These are phyloP conservation scores for Candida taoyuanica DNA, from an alignment of 805 yeast genomes.

Conservation along the genomic window DNA sequence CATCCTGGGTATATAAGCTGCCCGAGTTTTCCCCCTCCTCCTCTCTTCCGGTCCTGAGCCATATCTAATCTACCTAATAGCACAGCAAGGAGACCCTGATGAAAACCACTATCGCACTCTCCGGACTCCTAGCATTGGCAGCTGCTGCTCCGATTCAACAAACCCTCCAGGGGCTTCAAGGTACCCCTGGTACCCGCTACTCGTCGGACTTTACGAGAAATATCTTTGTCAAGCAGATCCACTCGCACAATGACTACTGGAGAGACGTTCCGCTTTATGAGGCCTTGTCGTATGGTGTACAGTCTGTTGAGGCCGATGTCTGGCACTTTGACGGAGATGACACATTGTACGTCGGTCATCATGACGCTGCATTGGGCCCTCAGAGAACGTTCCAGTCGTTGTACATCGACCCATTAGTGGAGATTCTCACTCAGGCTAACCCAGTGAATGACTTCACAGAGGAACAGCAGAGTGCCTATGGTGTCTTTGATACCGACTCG, in stretches of 20 bases:
- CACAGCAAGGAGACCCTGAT: too few relatives aligned
- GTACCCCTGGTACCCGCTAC: conserved; percentile 16
- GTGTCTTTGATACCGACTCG: conserved; percentile 42
- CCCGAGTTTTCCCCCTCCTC: neutral
- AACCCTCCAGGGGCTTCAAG: conserved; percentile 14
- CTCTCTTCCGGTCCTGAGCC: too few relatives aligned
- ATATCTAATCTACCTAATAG: too few relatives aligned
- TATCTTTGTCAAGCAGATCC: conserved; percentile 37
- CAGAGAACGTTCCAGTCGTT: conserved; percentile 45
- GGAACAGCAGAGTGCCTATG: conserved; percentile 27
- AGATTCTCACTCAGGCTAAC: conserved; percentile 48
- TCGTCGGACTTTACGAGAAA: conserved; percentile 21
- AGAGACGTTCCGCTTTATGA: conserved; percentile 53
- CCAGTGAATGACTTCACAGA: conserved; percentile 19
- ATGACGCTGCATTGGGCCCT: conserved; percentile 41
- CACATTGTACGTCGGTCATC: conserved; percentile 62
- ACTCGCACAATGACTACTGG: conserved; percentile 77
- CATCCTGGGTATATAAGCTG: neutral
- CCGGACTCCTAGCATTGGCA: conserved; percentile 6
- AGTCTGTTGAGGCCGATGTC: conserved; percentile 63
- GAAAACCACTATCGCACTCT: neutral
- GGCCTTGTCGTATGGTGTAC: conserved; percentile 49
- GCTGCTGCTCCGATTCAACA: conserved; percentile 19
- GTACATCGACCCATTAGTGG: conserved; percentile 51
- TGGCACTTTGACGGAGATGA: conserved; percentile 39